Conservation (phyloP, 106 monocot species). For the Phalaenopsis equestris region DNA sequence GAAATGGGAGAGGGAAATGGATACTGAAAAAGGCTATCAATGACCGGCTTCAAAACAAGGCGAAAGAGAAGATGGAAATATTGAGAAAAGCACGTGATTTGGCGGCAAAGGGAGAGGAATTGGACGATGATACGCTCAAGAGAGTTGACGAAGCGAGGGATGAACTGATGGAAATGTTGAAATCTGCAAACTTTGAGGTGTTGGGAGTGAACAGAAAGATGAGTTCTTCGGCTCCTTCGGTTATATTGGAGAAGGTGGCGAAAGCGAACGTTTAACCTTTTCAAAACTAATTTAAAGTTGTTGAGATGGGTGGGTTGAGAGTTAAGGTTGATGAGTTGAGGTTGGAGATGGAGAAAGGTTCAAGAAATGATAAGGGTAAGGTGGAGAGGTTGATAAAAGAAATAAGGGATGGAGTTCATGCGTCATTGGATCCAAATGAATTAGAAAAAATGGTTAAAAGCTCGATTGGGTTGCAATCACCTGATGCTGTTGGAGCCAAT, state of each 20-base stretch:
- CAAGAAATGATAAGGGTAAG: slow-evolving; percentile 33
- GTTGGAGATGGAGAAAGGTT: slow-evolving; percentile 36
- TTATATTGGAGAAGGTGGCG: slow-evolving; percentile 6
- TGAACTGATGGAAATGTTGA: slow-evolving; percentile 37
- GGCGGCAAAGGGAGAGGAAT: slow-evolving; percentile 40
- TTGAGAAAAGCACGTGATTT: slow-evolving; percentile 39
- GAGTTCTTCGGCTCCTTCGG: no score
- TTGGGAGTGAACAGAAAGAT: slow-evolving; percentile 36
- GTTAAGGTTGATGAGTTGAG: slow-evolving; percentile 46
- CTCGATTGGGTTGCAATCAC: background rate
- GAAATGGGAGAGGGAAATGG: slow-evolving; percentile 27
- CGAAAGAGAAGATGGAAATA: slow-evolving; percentile 39
- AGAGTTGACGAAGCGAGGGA: slow-evolving; percentile 36
- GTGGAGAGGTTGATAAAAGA: slow-evolving; percentile 31
- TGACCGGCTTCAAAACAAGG: slow-evolving; percentile 34
- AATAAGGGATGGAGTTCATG: slow-evolving; percentile 47
- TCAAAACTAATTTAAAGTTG: no score
- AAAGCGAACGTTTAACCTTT: no score
- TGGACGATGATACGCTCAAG: slow-evolving; percentile 29
- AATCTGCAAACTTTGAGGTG: slow-evolving; percentile 40
- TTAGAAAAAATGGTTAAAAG: slow-evolving; percentile 35
- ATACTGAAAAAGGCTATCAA: slow-evolving; percentile 66
- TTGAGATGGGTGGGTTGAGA: slow-evolving; percentile 30
- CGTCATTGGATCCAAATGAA: slow-evolving; percentile 25
- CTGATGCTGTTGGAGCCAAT: background rate